Evolutionary conservation across 2,329 filamentous ascomycete genomes (phyloP).

Genomic region (Ascocoryne sarcoides): DNA sequence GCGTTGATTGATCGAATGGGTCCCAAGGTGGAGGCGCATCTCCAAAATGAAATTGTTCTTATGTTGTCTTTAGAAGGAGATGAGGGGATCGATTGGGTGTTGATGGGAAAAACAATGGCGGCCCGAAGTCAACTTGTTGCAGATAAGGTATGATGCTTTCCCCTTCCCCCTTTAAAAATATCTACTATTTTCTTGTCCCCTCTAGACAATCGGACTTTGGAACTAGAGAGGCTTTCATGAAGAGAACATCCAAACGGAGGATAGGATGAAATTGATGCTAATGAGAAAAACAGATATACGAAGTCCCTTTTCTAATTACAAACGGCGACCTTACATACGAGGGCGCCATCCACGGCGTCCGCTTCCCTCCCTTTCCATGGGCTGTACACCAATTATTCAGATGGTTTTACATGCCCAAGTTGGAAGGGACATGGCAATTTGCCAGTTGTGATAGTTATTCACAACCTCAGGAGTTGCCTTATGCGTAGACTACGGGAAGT

Average conservation of each 20-base stretch:
- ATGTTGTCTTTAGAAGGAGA: conserved; percentile 30
- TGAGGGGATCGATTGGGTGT: conserved; percentile 30
- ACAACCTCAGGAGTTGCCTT: conserved; percentile 30
- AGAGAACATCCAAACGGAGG: too few species aligned
- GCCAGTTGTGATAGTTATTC: conserved; percentile 29
- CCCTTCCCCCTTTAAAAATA: too few species aligned
- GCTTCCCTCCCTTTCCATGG: conserved; percentile 26
- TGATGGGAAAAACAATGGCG: conserved; percentile 10
- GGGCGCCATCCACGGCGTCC: conserved; percentile 21
- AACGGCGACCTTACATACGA: conserved; percentile 23
- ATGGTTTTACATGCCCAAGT: conserved; percentile 29
- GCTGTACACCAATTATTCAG: conserved; percentile 24
- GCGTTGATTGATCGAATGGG: conserved; percentile 31
- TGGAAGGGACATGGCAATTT: conserved; percentile 31
- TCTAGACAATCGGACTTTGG: too few species aligned
- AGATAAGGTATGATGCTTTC: conserved; percentile 11
- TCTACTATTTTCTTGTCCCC: too few species aligned
- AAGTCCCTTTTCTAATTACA: conserved; percentile 15
- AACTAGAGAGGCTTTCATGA: too few species aligned
- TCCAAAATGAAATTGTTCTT: conserved; percentile 33
- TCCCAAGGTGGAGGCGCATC: conserved; percentile 29
- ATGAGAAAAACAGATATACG: conserved; percentile 3
- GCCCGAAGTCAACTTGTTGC: conserved; percentile 5
- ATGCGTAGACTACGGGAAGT: too few species aligned
- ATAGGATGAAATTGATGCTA: too few species aligned